Base-by-base conservation (phyloP, 2,329 filamentous ascomycete species). In the Paecilomyces sp. region DNA sequence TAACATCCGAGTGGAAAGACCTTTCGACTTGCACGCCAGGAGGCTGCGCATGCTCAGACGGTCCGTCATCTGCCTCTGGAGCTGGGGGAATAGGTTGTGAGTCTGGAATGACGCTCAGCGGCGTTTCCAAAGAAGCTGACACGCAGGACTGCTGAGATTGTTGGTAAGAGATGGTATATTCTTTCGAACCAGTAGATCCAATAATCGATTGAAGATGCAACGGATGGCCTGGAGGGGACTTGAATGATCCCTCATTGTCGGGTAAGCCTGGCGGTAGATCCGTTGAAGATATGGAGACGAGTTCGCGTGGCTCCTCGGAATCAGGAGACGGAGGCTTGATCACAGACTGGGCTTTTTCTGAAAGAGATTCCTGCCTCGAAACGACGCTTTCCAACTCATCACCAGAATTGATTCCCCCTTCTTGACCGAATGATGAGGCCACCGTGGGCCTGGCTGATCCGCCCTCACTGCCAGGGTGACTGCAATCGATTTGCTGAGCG, bases 81-180 rank as follows among this genome's bases (percentile, higher is more conserved):
- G 59, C 34, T 15, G 47, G 55, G 22, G 58, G 58, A 41, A 64
- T 64, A 5, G 72, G 70, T 41, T 77, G 75, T 1, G 75, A 78
- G 54, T 78, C 74, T 22, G 74, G 74, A 24, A 78, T 73, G 13
- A 73, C 71, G 55, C 73, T 76, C 28, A 76, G 62, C 22, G 72
- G 71, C 33, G 69, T 74, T 13, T 68, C 68, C 34, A 73, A 69
- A 13, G 68, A 71, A 54, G 68, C 68, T 1, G 57, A 59, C 31
- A 6, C 28, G 55, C 22, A 36, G 41, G 24, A 22, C 1, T 24
- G 50, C 8, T 31, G 53, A 22, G 24, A 30, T 12, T 24, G 51
- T 24, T 18, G 51, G 12, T 18, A 6, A 15, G 5, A 8, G 15
- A 47, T 2, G 36, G 13, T 15, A 18, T 47, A 8, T 47, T 47